Conservation (phyloP, 2,329 filamentous ascomycete species). For the Calonectria naviculata region DNA sequence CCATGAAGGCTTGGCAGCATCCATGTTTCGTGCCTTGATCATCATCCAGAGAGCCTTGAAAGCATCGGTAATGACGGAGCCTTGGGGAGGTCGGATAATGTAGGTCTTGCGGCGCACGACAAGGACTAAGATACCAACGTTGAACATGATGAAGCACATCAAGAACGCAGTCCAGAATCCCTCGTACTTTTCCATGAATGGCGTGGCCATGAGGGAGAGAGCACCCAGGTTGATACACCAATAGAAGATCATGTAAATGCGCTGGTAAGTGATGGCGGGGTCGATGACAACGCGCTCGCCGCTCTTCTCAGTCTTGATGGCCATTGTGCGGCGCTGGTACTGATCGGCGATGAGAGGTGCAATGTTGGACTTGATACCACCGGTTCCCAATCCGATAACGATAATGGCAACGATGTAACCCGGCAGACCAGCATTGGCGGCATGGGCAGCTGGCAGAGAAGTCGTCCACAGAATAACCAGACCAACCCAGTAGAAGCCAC, state of each 20-base stretch:
- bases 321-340: conserved; percentile 65
- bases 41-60: conserved; percentile 62
- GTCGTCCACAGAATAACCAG: conserved; percentile 66
- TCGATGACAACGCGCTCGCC: conserved; percentile 75
- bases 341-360: conserved; percentile 72
- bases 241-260: conserved; percentile 82
- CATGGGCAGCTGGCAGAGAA: conserved; percentile 52
- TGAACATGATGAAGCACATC: conserved; percentile 70
- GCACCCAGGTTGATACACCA: conserved; percentile 80
- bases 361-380: conserved; percentile 76
- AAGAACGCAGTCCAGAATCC: conserved; percentile 76
- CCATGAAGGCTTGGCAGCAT: conserved; percentile 76
- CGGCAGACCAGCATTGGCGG: conserved; percentile 54
- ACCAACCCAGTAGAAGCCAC: conserved; percentile 67
- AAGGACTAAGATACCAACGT: conserved; percentile 66
- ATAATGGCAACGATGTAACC: conserved; percentile 67
- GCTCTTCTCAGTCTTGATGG: conserved; percentile 57
- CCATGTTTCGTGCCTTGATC: conserved; percentile 54
- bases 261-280: conserved; percentile 72
- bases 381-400: conserved; percentile 74
- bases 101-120: conserved; percentile 58
- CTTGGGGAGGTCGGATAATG: conserved; percentile 65
- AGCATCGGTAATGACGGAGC: conserved; percentile 73
- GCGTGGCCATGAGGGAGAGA: conserved; percentile 73
- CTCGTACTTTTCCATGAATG: conserved; percentile 73